Evolutionary conservation across 176 grass and related monocot genomes (phyloP), one percentile per base, ranked within the genome.

Genomic region (Oryza nivara): DNA sequence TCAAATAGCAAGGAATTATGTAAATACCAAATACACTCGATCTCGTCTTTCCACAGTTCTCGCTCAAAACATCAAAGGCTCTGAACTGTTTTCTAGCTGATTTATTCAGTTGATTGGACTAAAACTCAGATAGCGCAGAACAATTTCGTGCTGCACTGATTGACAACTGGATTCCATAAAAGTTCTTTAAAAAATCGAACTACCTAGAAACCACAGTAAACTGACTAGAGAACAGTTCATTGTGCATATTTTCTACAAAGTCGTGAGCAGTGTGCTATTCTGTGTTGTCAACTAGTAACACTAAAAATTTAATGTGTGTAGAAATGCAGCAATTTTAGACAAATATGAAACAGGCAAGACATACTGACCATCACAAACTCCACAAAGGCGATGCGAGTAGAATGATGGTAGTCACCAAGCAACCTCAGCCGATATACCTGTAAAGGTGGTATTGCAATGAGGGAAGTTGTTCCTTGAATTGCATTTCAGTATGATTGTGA

Each of bases 351-450:
- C 11, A 40, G 26, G 26, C 0, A 68, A 84, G 40, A 68, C 30
- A 23, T 82, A 74, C 88, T 88, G 84, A 99, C 97, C 92, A 93
- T 94, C 68, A 96, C 89, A 96, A 99, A 99, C 86, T 99, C 97
- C 56, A 99, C 93, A 96, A 99, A 99, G 56, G 97, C 92, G 43
- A 99, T 99, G 79, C 93, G 80, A 43, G 97, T 99, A 72, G 94
- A 94, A 89, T 96, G 97, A 77, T 99, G 93, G 73, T 91, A 96
- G 60, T 99, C 97, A n/a, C 97, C 97, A 77, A 99, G 97, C 86
- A 99, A 89, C 79, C 97, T 96, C 80, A 99, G 77, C 76, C 97
- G 89, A 72, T 83, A 94, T 30, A 99, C 97, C 97, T 99, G 86
- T 68, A 84, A 80, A 41, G 71, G 54, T 76, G n/a, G 28, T 64